Percentiles rank a stretch among this genome's conserved stretches.
phyloP scores from a whole-genome alignment of 257 asterid genomes.

The Ballota nigra region DNA sequence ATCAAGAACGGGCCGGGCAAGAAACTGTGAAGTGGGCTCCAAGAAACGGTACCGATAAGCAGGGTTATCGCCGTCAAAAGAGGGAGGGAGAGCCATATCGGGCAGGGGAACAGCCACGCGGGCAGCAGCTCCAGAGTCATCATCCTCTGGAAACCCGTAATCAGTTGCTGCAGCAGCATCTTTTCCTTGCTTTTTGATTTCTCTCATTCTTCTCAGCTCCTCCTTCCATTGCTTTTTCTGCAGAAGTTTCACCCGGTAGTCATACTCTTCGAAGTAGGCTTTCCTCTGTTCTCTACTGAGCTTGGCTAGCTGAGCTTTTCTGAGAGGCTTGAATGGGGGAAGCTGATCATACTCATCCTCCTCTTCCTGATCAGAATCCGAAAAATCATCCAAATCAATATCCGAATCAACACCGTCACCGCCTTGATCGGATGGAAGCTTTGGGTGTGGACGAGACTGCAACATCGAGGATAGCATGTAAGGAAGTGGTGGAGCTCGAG shows the following conservation, averaged over 20 bases:
- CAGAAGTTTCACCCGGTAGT: constrained; percentile 89
- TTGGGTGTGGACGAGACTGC: constrained; percentile 90
- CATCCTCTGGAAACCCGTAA: constrained; percentile 60
- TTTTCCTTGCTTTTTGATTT: constrained; percentile 62
- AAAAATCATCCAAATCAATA: constrained; percentile 79
- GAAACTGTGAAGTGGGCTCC: constrained; percentile 96
- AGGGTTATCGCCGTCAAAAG: constrained; percentile 79
- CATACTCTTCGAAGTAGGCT: constrained; percentile 92
- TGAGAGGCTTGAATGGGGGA: constrained; percentile 92
- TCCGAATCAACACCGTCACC: constrained; percentile 81
- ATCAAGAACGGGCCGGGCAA: constrained; percentile 92
- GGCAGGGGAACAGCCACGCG: constrained; percentile 96
- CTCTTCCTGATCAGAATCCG: constrained; percentile 74
- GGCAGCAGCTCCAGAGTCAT: constrained; percentile 80
- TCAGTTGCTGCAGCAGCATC: constrained; percentile 34
- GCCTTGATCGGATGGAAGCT: constrained; percentile 78
- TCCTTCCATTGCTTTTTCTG: constrained; percentile 93
- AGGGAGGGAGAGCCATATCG: constrained; percentile 90
- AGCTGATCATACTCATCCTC: constrained; percentile 97
- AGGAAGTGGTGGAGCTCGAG: constrained; percentile 91
- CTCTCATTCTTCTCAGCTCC: constrained; percentile 76
- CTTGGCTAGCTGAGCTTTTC: constrained; percentile 63
- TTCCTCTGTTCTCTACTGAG: constrained; percentile 75
- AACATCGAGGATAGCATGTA: constrained; percentile 90
- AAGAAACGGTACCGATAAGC: constrained; percentile 82